These are phyloP conservation scores for Kandelia obovata DNA, from an alignment of 345 rosid species.

Conservation along the genomic window DNA sequence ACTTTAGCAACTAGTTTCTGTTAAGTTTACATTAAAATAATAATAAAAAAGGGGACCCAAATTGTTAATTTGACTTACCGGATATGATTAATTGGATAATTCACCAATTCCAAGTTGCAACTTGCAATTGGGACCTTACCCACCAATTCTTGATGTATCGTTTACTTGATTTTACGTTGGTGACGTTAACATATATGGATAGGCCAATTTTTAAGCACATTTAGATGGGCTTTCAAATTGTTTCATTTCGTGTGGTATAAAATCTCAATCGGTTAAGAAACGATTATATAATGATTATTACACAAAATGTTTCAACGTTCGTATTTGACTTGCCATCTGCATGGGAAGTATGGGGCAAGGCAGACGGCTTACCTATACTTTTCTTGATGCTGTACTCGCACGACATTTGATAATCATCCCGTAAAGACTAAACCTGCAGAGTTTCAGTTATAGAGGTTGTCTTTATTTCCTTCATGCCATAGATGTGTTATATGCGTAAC, in stretches of 20 bases:
- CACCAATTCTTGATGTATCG: constrained; percentile 21
- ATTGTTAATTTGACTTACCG: background rate
- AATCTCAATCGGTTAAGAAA: constrained; percentile 50
- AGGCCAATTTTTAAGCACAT: constrained; percentile 23
- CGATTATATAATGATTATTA: constrained; percentile 14
- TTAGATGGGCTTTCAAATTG: constrained; percentile 32
- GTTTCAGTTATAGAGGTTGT: background rate
- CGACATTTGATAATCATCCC: constrained; percentile 39
- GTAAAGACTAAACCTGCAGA: constrained; percentile 10
- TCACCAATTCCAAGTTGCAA: constrained; percentile 22
- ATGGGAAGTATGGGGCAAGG: constrained; percentile 30
- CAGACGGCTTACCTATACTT: constrained; percentile 42
- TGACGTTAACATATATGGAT: constrained; percentile 32
- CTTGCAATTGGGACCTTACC: constrained; percentile 17
- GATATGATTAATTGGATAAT: constrained; percentile 11
- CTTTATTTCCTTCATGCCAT: background rate
- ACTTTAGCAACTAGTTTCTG: constrained; percentile 11
- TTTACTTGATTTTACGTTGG: constrained; percentile 15
- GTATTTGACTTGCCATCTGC: constrained; percentile 53
- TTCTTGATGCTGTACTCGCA: constrained; percentile 48
- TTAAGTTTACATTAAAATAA: background rate
- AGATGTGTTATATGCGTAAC: no score
- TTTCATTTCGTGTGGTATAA: constrained; percentile 54
- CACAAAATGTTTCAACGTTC: constrained; percentile 28
- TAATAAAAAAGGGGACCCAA: background rate